These are phyloP conservation scores for Heterotrichella gracilis DNA, from an alignment of 352 stramenopile genomes.

Conservation along the genomic window DNA sequence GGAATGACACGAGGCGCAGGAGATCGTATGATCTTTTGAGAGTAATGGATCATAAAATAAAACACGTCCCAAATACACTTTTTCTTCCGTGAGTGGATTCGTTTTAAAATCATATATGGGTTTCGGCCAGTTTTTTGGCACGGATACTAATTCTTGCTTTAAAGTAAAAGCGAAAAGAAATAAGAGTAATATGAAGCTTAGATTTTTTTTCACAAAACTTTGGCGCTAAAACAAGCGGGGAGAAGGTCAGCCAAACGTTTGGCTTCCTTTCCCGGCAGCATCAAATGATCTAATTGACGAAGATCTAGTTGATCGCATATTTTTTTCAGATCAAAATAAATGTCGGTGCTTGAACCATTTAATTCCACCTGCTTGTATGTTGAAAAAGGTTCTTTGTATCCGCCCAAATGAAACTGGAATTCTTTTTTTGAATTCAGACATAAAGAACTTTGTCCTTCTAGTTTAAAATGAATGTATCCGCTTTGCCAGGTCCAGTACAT, in stretches of 20 bases:
- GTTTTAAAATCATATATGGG: neutral
- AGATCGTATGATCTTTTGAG: neutral
- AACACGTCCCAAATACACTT: neutral
- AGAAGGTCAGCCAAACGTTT: no score
- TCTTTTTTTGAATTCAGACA: neutral
- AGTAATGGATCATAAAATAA: neutral
- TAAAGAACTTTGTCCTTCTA: neutral
- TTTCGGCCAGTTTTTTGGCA: neutral
- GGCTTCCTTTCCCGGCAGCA: no score
- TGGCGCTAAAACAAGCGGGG: no score
- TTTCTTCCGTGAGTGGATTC: neutral
- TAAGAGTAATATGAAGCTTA: no score
- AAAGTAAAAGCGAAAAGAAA: no score
- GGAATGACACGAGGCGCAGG: neutral
- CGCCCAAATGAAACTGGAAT: neutral
- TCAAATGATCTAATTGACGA: no score
- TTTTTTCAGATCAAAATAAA: no score
- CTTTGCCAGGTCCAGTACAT: neutral
- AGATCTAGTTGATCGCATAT: no score
- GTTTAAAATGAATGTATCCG: neutral
- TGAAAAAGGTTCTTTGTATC: neutral
- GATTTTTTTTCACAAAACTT: no score
- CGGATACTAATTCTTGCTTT: no score
- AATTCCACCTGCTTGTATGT: neutral
- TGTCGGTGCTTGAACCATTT: no score